Evolutionary conservation across 2,329 filamentous ascomycete species (phyloP), one percentile per base, ranked within the genome.

Genomic region (Botrytis elliptica): DNA sequence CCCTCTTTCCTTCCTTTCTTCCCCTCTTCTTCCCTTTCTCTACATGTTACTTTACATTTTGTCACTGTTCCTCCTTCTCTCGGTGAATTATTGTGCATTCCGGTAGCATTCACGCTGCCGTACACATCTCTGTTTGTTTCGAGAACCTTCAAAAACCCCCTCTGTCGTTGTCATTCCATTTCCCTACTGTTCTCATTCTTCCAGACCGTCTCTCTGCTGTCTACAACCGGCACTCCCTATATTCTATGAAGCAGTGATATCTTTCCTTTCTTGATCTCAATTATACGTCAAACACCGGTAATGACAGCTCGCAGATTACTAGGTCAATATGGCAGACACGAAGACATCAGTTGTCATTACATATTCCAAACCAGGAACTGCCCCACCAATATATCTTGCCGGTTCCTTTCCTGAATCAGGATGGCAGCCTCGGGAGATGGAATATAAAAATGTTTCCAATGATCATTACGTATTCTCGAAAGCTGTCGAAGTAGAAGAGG

Each of bases 381-480:
- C 86, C 73, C 90, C 92, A 70, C 92, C 92, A 6, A 85, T 95
- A 71, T 94, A 87, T 79, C 84, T 95, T 10, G 91, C 90, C 18
- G 92, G 91, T 25, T 89, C 88, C 36, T 91, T 94, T 79, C 90
- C 90, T 33, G 82, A 88, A 42, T 90, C 91, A 29, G 83, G 86
- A 84, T 95, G 92, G 92, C 81, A 88, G 59, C 86, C 88, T 1
- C 83, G 88, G 65, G 90, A 93, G 82, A 93, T 94, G 91, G 81
- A 87, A 16, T 85, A 82, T 73, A 84, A 84, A 6, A 83, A 83
- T 44, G 85, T 86, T 16, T 42, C 70, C 6, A 82, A 85, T 6
- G 83, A 86, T 52, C 84, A 90, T 71, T 83, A 88, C 74, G 79
- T 86, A 20, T 94, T 92, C 79, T 84, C 82, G 62, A 88, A 88